A percentile compares a stretch with the other conserved stretches of the same genome.
phyloP scores from a whole-genome alignment of 169 alveolate genomes.

The Theileria annulata region DNA sequence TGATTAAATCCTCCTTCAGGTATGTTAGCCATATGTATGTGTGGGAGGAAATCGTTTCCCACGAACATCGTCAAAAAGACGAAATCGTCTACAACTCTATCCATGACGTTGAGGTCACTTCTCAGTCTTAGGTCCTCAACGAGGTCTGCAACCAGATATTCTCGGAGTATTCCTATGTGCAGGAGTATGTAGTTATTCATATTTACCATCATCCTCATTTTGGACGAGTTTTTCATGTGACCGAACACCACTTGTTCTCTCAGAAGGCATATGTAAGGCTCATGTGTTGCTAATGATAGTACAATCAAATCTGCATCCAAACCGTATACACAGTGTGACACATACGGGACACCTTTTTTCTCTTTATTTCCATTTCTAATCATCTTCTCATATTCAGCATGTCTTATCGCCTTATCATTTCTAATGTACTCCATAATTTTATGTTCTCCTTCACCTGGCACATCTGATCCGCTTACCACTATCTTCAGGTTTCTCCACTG shows the following conservation, averaged over 20 bases:
- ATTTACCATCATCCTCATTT: constrained; percentile 56
- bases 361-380: constrained; percentile 67
- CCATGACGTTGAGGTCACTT: constrained; percentile 57
- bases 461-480: constrained; percentile 89
- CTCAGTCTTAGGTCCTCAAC: constrained; percentile 48
- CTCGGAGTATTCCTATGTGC: constrained; percentile 81
- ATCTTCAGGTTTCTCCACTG: constrained; percentile 84
- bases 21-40: constrained; percentile 60
- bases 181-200: constrained; percentile 60
- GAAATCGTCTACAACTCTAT: constrained; percentile 92
- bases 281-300: constrained; percentile 93
- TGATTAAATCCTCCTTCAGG: constrained; percentile 62
- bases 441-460: constrained; percentile 98
- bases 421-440: constrained; percentile 91
- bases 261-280: constrained; percentile 86
- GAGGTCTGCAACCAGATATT: constrained; percentile 82
- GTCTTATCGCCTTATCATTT: constrained; percentile 66
- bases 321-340: constrained; percentile 93
- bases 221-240: constrained; percentile 37
- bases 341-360: constrained; percentile 5
- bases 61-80: constrained; percentile 91
- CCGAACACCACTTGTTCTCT: constrained; percentile 87
- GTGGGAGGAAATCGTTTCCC: constrained; percentile 97
- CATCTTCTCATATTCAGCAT: constrained; percentile 53
- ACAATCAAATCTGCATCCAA: constrained; percentile 95